These are phyloP conservation scores for Acacia confusa DNA, from an alignment of 306 rosid species.

Conservation along the genomic window DNA sequence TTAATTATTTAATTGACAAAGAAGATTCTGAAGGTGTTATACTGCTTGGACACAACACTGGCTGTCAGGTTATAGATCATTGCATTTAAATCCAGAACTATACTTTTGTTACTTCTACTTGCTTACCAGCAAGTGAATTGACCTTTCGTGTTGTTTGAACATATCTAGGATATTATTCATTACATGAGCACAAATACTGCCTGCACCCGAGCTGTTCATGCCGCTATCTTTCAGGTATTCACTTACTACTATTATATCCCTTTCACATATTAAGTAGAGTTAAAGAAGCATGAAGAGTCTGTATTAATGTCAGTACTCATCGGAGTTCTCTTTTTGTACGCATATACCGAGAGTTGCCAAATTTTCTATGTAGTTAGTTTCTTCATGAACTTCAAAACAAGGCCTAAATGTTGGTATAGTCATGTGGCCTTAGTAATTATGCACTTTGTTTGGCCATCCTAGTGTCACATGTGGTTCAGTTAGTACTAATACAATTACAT, in stretches of 20 bases:
- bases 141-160: slow-evolving; percentile 35
- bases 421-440: neutral
- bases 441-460: neutral
- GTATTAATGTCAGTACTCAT: too few relatives aligned
- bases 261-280: neutral
- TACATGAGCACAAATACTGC: slow-evolving; percentile 89
- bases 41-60: slow-evolving; percentile 95
- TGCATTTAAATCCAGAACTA: slow-evolving; percentile 35
- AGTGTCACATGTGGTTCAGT: neutral
- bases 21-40: slow-evolving; percentile 99
- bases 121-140: slow-evolving; percentile 21
- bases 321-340: too few relatives aligned
- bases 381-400: neutral
- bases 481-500: neutral
- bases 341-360: too few relatives aligned
- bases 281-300: neutral
- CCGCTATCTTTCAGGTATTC: slow-evolving; percentile 90
- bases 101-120: slow-evolving; percentile 16
- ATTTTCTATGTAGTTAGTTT: too few relatives aligned
- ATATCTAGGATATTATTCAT: slow-evolving; percentile 79
- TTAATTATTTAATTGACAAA: slow-evolving; percentile 85
- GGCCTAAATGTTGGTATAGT: neutral
- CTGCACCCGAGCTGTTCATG: slow-evolving; percentile 97
- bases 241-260: slow-evolving; percentile 11
- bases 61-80: slow-evolving; percentile 79